phyloP scores from a whole-genome alignment of 116 monocot genomes.

The Posidonia oceanica region DNA sequence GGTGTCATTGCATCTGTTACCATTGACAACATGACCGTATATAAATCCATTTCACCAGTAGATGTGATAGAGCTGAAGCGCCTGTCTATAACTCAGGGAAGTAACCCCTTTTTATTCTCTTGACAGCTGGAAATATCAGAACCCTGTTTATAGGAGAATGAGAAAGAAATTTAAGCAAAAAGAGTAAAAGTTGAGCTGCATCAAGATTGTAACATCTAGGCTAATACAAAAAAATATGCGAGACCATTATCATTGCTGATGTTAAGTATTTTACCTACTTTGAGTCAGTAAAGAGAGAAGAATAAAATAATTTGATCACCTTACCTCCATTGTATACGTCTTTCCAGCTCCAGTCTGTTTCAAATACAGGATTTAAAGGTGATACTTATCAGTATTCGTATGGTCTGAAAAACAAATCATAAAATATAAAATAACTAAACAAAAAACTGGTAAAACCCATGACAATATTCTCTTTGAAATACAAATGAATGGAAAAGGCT shows the following conservation, averaged over 20 bases:
- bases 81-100: constrained; percentile 52
- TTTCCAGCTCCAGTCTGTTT: constrained; percentile 92
- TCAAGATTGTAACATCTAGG: neutral
- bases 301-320: no score
- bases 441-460: neutral
- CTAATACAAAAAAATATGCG: neutral
- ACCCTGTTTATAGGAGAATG: constrained; percentile 28
- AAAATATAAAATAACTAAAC: neutral
- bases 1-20: constrained; percentile 22
- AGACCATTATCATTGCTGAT: neutral
- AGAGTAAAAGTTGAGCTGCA: neutral
- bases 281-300: neutral
- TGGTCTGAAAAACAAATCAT: neutral
- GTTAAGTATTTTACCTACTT: neutral
- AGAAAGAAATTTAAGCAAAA: neutral
- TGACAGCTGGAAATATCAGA: constrained; percentile 33
- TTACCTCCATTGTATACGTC: constrained; percentile 88
- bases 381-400: neutral
- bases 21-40: constrained; percentile 70
- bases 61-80: constrained; percentile 41
- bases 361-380: neutral
- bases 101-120: constrained; percentile 48
- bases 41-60: constrained; percentile 11
- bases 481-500: neutral
- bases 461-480: neutral